Conservation (phyloP, 306 rosid genomes). For the Pterocarpus macrocarpus region DNA sequence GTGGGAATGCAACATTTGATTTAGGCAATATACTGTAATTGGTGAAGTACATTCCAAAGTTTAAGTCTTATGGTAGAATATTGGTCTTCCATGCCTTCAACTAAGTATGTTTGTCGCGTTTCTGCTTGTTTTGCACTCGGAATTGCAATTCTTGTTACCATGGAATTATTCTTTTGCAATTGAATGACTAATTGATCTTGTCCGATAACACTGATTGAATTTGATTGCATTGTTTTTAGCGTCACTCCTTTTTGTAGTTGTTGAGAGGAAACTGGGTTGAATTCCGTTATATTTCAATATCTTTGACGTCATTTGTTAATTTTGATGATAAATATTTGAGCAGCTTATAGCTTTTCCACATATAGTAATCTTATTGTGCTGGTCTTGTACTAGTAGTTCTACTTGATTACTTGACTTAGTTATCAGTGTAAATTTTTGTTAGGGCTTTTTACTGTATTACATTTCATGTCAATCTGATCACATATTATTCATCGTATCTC, state of each 20-base stretch:
- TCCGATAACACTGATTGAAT: background rate
- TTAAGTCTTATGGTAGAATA: background rate
- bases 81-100: background rate
- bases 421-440: conserved; percentile 10
- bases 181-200: conserved; percentile 7
- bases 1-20: conserved; percentile 32
- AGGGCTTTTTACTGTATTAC: conserved; percentile 3
- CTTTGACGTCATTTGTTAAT: conserved; percentile 24
- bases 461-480: conserved; percentile 27
- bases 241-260: background rate
- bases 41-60: background rate
- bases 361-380: background rate
- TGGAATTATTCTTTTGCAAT: background rate
- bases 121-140: conserved; percentile 30
- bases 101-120: background rate
- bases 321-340: conserved; percentile 6
- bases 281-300: background rate
- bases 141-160: conserved; percentile 1
- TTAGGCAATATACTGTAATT: conserved; percentile 23
- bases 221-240: background rate
- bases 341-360: background rate
- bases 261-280: conserved; percentile 8
- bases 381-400: background rate
- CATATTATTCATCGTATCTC: background rate
- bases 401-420: conserved; percentile 1